These are phyloP conservation scores for Myriosclerotinia curreyana DNA, from an alignment of 2,329 filamentous ascomycete genomes.

Conservation along the genomic window DNA sequence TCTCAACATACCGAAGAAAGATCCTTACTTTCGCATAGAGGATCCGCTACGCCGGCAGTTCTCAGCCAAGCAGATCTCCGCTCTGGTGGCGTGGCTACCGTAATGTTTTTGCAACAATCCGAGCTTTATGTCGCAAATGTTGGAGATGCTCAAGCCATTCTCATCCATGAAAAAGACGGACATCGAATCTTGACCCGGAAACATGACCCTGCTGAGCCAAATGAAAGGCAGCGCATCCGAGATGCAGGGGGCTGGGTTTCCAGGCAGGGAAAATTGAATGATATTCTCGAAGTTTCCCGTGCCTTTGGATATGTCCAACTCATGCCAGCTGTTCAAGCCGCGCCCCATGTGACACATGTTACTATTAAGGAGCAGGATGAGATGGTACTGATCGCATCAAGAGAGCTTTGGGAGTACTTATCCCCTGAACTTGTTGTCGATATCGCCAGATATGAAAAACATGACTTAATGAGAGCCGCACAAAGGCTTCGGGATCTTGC, in stretches of 20 bases:
- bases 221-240: slow-evolving; percentile 82
- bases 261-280: slow-evolving; percentile 89
- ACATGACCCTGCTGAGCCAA: slow-evolving; percentile 85
- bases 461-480: slow-evolving; percentile 89
- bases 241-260: slow-evolving; percentile 96
- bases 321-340: slow-evolving; percentile 89
- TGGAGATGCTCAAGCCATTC: slow-evolving; percentile 90
- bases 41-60: slow-evolving; percentile 68
- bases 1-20: slow-evolving; percentile 77
- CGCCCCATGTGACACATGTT: slow-evolving; percentile 76
- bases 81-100: slow-evolving; percentile 87
- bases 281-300: slow-evolving; percentile 83
- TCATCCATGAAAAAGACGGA: slow-evolving; percentile 84
- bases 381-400: slow-evolving; percentile 86
- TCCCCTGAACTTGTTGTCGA: slow-evolving; percentile 88
- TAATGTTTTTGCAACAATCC: slow-evolving; percentile 83
- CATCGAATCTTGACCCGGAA: slow-evolving; percentile 83
- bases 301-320: slow-evolving; percentile 93
- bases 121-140: slow-evolving; percentile 94
- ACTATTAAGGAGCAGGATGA: slow-evolving; percentile 86
- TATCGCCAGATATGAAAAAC: slow-evolving; percentile 79
- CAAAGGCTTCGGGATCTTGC: slow-evolving; percentile 93
- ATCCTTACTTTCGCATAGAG: slow-evolving; percentile 62
- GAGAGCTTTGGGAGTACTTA: slow-evolving; percentile 93
- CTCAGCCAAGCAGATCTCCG: slow-evolving; percentile 86